Evolutionary conservation across 2,329 filamentous ascomycete species (phyloP), one percentile per base, ranked within the genome.

Genomic region (Torrubiellomyces zombiae): DNA sequence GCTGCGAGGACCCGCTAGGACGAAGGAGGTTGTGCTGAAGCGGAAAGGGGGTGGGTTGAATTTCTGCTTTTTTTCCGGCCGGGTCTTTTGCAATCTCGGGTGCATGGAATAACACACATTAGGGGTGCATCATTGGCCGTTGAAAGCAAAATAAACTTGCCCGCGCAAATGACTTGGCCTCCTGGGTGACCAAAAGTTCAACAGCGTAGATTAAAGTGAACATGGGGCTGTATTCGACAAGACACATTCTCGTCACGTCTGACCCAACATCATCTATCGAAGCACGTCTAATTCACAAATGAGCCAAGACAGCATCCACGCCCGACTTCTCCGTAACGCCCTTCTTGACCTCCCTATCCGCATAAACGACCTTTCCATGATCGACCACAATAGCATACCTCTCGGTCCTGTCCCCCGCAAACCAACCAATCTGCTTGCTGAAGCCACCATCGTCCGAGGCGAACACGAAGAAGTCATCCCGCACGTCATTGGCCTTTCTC

Each of bases 401-500:
- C 34, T 67, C 71, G 36, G 78, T 83, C 36, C 81, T 67, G 44
- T 79, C 75, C 31, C 73, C 76, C 23, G 68, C 58, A 35, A 63
- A 67, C 81, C 81, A 91, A 49, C 76, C 81, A 39, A 85, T 66
- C 46, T 63, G 63, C 61, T 76, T 73, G 51, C 71, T 76, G 65
- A 91, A 91, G 37, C 69, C 63, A 28, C 52, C 55, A 37, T 51
- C 44, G 51, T 92, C 82, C 40, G 70, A 73, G 45, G 82, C 67
- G 61, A 92, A 89, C 40, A 89, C 62, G 36, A 69, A 62, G 30
- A 50, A 63, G 39, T 86, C 75, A 35, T 73, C 70, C 45, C 67
- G 74, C 45, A 86, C 62, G 26, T 64, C 63, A 56, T 91, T 86
- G 45, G 82, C 81, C 67, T 92, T 92, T 55, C 72, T 76, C 80